These are phyloP conservation scores for Malassezia cuniculi DNA, from an alignment of 1,284 basidiomycete genomes.

Conservation along the genomic window DNA sequence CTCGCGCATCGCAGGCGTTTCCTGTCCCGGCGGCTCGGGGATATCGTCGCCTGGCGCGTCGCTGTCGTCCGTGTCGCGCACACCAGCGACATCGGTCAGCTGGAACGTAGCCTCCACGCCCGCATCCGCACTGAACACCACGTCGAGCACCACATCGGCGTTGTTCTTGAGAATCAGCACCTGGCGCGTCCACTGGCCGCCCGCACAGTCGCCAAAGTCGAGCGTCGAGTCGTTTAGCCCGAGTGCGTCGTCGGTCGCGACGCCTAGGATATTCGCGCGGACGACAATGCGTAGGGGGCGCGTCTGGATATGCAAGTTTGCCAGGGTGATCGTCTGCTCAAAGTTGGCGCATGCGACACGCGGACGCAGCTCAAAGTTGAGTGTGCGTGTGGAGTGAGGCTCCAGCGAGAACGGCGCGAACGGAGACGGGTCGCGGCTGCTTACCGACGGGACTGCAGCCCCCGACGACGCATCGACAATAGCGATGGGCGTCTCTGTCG, in stretches of 20 bases:
- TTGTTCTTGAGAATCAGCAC: conserved; percentile 48
- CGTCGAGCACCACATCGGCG: conserved; percentile 47
- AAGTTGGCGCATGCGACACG: conserved; percentile 29
- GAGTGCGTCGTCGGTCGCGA: conserved; percentile 46
- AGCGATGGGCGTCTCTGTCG: conserved; percentile 20
- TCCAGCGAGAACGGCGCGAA: conserved; percentile 20
- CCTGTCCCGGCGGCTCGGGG: conserved; percentile 23
- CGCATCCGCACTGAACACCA: conserved; percentile 46
- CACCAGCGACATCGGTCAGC: conserved; percentile 45
- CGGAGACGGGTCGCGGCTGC: conserved; percentile 19
- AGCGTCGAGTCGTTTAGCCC: conserved; percentile 47
- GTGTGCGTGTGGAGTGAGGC: conserved; percentile 15
- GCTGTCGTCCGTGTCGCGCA: conserved; percentile 15
- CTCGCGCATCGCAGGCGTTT: conserved; percentile 16
- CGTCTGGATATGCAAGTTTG: conserved; percentile 30
- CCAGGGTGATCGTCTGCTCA: conserved; percentile 38
- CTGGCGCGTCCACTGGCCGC: conserved; percentile 49
- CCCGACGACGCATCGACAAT: conserved; percentile 17
- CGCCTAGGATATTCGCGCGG: conserved; percentile 39
- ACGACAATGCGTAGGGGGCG: conserved; percentile 34
- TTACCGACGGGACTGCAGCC: conserved; percentile 17
- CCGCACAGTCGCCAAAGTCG: conserved; percentile 49
- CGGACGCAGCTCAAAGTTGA: conserved; percentile 12
- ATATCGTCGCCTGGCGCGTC: conserved; percentile 19
- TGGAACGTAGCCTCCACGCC: conserved; percentile 48